These are phyloP conservation scores for Kodamaea sp. DNA, from an alignment of 1,139 yeast species.

Conservation along the genomic window DNA sequence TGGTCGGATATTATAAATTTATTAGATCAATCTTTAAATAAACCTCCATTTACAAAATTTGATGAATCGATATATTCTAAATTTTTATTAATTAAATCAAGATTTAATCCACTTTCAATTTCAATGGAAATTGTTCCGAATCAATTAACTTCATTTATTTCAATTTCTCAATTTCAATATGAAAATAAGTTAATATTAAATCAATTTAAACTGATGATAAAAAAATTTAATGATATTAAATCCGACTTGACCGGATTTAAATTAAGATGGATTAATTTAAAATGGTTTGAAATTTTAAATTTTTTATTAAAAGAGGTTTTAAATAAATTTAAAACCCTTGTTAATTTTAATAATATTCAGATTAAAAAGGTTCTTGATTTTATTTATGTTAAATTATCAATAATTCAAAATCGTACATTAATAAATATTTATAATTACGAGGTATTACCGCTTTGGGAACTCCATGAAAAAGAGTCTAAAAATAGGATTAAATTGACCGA, in stretches of 20 bases:
- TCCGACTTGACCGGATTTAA: conserved; percentile 35
- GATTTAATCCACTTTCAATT: conserved; percentile 50
- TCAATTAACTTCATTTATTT: neutral
- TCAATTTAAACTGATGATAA: conserved; percentile 39
- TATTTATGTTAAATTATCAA: conserved; percentile 1
- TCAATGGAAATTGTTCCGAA: conserved; percentile 33
- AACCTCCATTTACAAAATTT: conserved; percentile 32
- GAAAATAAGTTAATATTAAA: conserved; percentile 39
- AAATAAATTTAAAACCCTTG: conserved; percentile 1
- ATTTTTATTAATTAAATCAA: conserved; percentile 28
- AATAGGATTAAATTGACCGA: too few species aligned
- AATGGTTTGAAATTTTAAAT: conserved; percentile 7
- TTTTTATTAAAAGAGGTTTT: conserved; percentile 4
- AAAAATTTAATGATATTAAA: conserved; percentile 47
- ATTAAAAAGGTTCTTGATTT: conserved; percentile 8
- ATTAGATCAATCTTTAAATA: conserved; percentile 20
- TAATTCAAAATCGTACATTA: too few species aligned
- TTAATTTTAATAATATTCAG: neutral
- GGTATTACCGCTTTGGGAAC: too few species aligned
- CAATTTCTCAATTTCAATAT: conserved; percentile 39
- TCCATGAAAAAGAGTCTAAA: too few species aligned
- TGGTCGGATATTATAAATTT: conserved; percentile 16
- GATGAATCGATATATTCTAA: conserved; percentile 30
- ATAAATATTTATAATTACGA: too few species aligned
- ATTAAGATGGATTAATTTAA: conserved; percentile 6